These are phyloP conservation scores for Calonectria ilicicola DNA, from an alignment of 2,329 filamentous ascomycete species.

Conservation along the genomic window DNA sequence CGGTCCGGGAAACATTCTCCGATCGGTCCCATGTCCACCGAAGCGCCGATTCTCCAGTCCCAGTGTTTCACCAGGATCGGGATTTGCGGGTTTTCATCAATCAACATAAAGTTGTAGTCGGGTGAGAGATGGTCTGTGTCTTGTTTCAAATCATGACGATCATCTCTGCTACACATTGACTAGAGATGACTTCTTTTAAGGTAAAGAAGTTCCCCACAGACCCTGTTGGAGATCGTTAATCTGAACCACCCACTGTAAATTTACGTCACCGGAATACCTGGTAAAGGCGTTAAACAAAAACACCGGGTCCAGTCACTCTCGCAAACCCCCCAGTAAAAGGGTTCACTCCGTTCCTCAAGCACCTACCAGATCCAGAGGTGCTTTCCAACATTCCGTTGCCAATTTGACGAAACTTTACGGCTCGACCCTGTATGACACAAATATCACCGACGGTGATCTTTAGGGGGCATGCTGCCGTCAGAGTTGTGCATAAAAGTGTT, in stretches of 20 bases:
- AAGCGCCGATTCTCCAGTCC: background rate
- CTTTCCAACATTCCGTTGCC: background rate
- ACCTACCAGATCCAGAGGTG: background rate
- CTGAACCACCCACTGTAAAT: too few species aligned
- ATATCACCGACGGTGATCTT: background rate
- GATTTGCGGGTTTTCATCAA: background rate
- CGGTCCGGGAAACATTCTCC: background rate
- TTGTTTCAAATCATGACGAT: background rate
- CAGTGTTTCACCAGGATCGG: background rate
- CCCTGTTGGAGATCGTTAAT: background rate
- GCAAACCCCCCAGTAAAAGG: too few species aligned
- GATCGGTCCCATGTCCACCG: background rate
- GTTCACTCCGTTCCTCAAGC: background rate
- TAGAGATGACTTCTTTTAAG: too few species aligned
- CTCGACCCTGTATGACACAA: background rate
- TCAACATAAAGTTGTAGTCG: background rate
- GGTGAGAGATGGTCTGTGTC: background rate
- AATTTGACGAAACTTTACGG: background rate
- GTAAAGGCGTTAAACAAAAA: too few species aligned
- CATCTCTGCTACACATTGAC: background rate
- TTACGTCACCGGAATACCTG: too few species aligned
- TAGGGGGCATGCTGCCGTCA: background rate
- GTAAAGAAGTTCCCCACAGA: background rate
- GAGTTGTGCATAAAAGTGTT: background rate
- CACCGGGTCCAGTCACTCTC: too few species aligned